Evolutionary conservation across 139 green algal species (phyloP).

Genomic region (Chlamydomonas urium): DNA sequence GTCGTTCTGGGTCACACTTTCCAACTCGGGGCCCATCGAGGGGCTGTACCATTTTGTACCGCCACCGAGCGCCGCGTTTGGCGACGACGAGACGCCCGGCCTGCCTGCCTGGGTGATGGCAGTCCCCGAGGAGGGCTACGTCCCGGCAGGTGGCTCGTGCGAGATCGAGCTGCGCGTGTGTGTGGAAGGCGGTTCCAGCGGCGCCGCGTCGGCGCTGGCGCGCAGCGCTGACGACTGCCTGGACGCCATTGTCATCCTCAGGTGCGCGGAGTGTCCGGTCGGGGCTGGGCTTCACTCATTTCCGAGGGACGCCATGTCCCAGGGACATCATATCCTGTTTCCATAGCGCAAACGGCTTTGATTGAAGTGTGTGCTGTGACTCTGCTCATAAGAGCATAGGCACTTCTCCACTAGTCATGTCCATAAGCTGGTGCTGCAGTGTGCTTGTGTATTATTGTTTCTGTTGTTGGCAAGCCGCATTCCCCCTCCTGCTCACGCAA

Average conservation of each 20-base stretch:
- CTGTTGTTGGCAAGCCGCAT: no score
- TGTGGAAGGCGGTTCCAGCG: slow-evolving; percentile 1
- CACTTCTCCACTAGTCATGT: no score
- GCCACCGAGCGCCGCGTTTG: not conserved
- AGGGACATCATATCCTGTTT: no score
- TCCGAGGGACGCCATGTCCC: no score
- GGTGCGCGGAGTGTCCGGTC: no score
- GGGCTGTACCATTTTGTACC: slow-evolving; percentile 18
- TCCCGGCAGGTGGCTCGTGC: not conserved
- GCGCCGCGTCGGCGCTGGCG: not conserved
- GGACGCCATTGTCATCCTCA: slow-evolving; percentile 19
- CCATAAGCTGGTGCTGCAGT: no score
- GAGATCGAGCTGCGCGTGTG: slow-evolving; percentile 1
- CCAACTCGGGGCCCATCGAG: slow-evolving; percentile 8
- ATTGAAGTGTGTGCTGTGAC: no score
- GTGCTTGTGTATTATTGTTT: no score
- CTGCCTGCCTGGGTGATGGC: slow-evolving; percentile 15
- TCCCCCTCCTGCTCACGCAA: no score
- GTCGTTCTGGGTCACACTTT: not conserved
- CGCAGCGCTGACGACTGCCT: not conserved
- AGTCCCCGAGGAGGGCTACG: slow-evolving; percentile 1
- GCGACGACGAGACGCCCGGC: not conserved
- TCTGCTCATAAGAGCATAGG: no score
- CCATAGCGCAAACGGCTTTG: no score
- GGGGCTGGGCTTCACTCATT: no score